A percentile compares a stretch with the other conserved stretches of the same genome.
Evolutionary conservation across 345 rosid genomes (phyloP).

Genomic region (Jatropha curcas): DNA sequence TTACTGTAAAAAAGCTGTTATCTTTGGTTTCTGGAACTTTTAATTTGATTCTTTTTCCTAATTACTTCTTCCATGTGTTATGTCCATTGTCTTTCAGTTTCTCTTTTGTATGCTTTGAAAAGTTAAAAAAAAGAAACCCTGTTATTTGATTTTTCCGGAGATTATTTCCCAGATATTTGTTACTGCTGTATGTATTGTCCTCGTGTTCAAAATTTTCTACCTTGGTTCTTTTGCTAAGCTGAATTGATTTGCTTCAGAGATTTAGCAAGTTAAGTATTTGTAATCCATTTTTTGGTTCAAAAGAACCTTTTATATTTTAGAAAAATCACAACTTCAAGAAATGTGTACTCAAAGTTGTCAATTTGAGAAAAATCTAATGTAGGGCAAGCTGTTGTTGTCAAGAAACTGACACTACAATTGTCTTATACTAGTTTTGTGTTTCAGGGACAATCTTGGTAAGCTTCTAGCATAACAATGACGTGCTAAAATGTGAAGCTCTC

Average conservation of each 20-base stretch:
- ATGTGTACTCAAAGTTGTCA: neutral
- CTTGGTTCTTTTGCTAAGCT: neutral
- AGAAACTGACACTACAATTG: neutral
- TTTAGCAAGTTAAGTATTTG: neutral
- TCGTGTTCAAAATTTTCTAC: neutral
- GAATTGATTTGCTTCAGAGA: neutral
- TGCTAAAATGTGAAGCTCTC: neutral
- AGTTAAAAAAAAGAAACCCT: neutral
- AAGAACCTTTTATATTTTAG: too few species aligned
- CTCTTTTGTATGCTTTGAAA: neutral
- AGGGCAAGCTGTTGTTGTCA: neutral
- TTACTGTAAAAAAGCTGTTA: neutral
- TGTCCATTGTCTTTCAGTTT: neutral
- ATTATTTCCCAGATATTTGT: neutral
- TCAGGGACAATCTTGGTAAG: neutral
- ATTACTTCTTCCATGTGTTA: neutral
- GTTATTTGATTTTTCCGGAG: neutral
- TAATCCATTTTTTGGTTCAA: neutral
- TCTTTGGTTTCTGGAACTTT: neutral
- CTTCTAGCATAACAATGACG: neutral
- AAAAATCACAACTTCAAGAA: neutral
- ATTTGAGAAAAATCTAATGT: neutral
- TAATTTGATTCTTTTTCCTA: neutral
- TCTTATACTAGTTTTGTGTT: neutral
- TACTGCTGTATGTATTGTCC: neutral